Percentiles rank a stretch among this genome's conserved stretches.
Conservation (phyloP, 2,329 filamentous ascomycete genomes). For the Cladophialophora psammophila region DNA sequence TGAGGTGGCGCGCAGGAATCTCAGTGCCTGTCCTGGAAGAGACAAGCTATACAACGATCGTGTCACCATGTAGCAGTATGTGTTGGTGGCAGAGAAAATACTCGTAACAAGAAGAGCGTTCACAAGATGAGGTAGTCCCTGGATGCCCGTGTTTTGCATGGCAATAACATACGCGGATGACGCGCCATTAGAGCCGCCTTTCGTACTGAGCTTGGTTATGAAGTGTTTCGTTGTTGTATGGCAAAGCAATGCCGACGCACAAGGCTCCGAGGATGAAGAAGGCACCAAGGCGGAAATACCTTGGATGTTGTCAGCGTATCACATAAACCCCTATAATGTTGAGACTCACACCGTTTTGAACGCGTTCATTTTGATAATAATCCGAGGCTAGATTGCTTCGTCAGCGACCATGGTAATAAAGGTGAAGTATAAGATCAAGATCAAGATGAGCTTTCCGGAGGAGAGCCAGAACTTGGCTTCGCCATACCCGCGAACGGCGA, state of each 20-base stretch:
- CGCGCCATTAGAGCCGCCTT: conserved; percentile 53
- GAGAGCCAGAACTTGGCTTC: conserved; percentile 75
- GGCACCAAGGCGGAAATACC: conserved; percentile 76
- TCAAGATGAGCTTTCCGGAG: conserved; percentile 71
- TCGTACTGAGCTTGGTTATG: conserved; percentile 22
- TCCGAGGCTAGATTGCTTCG: conserved; percentile 72
- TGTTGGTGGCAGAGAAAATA: conserved; percentile 59
- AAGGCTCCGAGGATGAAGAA: conserved; percentile 79
- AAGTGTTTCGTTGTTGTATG: conserved; percentile 69
- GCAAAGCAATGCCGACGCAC: conserved; percentile 71
- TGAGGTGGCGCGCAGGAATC: conserved; percentile 57
- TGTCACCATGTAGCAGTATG: conserved; percentile 66
- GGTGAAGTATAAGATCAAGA: conserved; percentile 75
- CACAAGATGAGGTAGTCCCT: conserved; percentile 63
- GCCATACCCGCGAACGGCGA: conserved; percentile 73
- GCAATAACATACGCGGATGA: conserved; percentile 70
- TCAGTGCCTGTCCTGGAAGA: conserved; percentile 62
- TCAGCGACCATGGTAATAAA: conserved; percentile 68
- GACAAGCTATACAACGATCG: conserved; percentile 65
- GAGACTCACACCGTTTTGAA: conserved; percentile 76
- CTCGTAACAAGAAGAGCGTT: conserved; percentile 55
- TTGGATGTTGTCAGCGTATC: conserved; percentile 68
- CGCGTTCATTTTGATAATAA: conserved; percentile 73
- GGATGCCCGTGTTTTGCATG: conserved; percentile 63
- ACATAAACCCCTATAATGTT: too few relatives aligned